Conservation (phyloP, 2,329 filamentous ascomycete genomes). For the Magnaporthales sp. region DNA sequence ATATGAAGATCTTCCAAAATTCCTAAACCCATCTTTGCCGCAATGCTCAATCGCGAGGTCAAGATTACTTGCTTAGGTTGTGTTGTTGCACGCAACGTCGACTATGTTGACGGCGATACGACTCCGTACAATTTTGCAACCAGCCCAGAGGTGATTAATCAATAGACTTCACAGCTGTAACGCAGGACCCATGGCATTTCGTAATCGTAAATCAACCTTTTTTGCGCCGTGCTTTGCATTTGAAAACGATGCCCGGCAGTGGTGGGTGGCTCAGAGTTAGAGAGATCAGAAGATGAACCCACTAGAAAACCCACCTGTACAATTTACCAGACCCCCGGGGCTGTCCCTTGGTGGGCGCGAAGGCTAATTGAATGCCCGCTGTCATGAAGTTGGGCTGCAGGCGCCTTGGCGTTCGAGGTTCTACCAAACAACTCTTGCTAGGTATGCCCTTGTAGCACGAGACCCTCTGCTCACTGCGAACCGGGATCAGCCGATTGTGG, state of each 20-base stretch:
- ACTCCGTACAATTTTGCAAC: neutral
- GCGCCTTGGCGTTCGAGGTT: neutral
- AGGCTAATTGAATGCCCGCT: neutral
- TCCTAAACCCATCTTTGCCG: slow-evolving; percentile 55
- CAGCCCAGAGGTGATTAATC: neutral
- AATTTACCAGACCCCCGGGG: neutral
- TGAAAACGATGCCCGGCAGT: neutral
- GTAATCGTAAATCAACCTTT: neutral
- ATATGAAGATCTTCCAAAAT: slow-evolving; percentile 60
- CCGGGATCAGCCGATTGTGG: neutral
- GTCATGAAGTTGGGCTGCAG: neutral
- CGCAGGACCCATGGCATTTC: neutral
- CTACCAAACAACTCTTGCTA: neutral
- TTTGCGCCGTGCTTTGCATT: neutral
- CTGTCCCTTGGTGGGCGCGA: neutral
- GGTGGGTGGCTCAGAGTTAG: neutral
- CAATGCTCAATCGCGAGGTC: neutral
- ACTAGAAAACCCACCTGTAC: neutral
- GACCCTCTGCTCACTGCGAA: neutral
- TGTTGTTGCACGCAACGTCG: neutral
- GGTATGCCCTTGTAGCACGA: neutral
- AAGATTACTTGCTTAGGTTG: neutral
- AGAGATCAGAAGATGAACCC: neutral
- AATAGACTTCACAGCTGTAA: neutral
- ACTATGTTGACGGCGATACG: too few relatives aligned